These are phyloP conservation scores for Aspergillus sp. DNA, from an alignment of 2,329 filamentous ascomycete genomes.

Conservation along the genomic window DNA sequence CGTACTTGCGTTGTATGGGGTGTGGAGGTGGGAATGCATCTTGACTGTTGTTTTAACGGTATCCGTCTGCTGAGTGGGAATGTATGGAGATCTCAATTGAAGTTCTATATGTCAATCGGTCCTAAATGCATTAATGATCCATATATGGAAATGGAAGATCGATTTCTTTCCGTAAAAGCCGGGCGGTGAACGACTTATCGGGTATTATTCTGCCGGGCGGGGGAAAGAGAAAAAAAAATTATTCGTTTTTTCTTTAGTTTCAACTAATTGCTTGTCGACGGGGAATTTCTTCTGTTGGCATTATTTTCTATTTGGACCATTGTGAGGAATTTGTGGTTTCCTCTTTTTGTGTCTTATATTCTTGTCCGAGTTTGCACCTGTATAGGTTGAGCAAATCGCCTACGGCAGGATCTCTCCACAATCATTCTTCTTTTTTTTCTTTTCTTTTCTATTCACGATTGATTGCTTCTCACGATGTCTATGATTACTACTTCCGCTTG, in stretches of 20 bases:
- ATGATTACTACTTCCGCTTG: slow-evolving; percentile 78
- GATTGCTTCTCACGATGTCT: slow-evolving; percentile 40
- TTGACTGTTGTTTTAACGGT: slow-evolving; percentile 29
- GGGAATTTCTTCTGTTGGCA: neutral
- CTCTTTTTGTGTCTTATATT: neutral
- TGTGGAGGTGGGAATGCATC: slow-evolving; percentile 98
- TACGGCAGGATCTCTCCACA: no score
- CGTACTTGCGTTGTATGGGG: slow-evolving; percentile 83
- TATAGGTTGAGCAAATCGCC: no score
- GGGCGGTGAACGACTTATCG: slow-evolving; percentile 27
- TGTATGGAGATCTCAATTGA: neutral
- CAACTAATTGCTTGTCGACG: neutral
- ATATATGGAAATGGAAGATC: neutral
- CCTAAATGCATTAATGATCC: no score
- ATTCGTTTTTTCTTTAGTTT: neutral
- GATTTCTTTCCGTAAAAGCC: slow-evolving; percentile 17
- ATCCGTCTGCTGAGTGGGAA: neutral
- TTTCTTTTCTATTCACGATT: slow-evolving; percentile 3
- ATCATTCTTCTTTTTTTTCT: slow-evolving; percentile 3
- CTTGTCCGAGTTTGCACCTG: neutral
- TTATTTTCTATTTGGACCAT: neutral
- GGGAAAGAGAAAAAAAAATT: slow-evolving; percentile 16
- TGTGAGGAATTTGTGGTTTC: no score
- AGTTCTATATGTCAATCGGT: no score
- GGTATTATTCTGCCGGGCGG: slow-evolving; percentile 39